Percentiles rank a stretch among this genome's conserved stretches.
These are phyloP conservation scores for Fonsecaea monophora DNA, from an alignment of 2,329 filamentous ascomycete genomes.

Conservation along the genomic window DNA sequence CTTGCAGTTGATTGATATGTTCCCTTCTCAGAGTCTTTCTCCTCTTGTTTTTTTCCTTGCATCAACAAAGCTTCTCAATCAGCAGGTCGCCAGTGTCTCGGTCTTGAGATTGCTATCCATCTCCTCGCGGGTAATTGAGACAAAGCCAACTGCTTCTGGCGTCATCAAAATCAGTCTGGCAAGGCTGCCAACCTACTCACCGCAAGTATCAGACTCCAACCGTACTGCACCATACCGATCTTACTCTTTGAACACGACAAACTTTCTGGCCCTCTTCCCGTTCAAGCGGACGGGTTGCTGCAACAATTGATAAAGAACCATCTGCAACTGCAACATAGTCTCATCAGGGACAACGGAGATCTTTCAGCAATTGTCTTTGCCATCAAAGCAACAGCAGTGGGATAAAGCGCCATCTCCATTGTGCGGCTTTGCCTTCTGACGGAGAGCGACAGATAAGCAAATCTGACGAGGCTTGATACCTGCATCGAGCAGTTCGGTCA, in stretches of 20 bases:
- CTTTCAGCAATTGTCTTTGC: conserved; percentile 34
- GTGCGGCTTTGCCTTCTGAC: conserved; percentile 17
- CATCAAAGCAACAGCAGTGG: conserved; percentile 26
- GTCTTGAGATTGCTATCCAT: conserved; percentile 31
- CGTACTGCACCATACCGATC: conserved; percentile 32
- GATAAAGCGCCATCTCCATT: conserved; percentile 28
- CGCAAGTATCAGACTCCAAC: conserved; percentile 27
- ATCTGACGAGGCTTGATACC: conserved; percentile 10
- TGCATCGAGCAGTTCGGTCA: conserved; percentile 2
- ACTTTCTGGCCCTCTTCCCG: conserved; percentile 5
- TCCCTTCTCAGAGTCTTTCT: conserved; percentile 31
- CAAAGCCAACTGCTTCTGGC: conserved; percentile 33
- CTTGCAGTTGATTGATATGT: conserved; percentile 33
- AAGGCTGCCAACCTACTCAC: conserved; percentile 26
- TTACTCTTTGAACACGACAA: conserved; percentile 14
- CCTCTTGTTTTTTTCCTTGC: conserved; percentile 29
- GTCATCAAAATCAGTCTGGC: conserved; percentile 25
- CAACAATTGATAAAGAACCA: conserved; percentile 32
- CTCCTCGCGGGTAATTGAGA: conserved; percentile 33
- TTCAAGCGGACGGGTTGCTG: conserved; percentile 31
- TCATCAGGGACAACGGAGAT: conserved; percentile 29
- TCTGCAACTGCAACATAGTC: conserved; percentile 24
- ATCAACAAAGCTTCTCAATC: conserved; percentile 35
- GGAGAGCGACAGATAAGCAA: conserved; percentile 25
- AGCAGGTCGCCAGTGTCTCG: conserved; percentile 21